Evolutionary conservation across 2,329 filamentous ascomycete species (phyloP).

Genomic region (Penicillium sp.): DNA sequence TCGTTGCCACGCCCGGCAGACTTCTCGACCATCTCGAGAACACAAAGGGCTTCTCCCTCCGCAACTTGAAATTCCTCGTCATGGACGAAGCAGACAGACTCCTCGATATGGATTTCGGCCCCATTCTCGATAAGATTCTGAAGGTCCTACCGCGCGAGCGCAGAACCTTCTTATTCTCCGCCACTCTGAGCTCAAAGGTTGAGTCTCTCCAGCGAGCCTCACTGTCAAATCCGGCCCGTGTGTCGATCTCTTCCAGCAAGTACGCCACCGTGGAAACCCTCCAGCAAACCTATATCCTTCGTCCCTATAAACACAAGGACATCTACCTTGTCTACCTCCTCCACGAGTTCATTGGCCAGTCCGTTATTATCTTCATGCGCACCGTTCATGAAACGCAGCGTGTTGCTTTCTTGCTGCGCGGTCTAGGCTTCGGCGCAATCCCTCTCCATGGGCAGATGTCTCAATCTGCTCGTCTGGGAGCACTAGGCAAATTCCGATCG

Average conservation of each 20-base stretch:
- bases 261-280: slow-evolving; percentile 91
- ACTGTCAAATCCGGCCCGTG: slow-evolving; percentile 76
- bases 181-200: slow-evolving; percentile 91
- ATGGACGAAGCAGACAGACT: slow-evolving; percentile 64
- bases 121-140: slow-evolving; percentile 87
- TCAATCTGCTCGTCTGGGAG: slow-evolving; percentile 81
- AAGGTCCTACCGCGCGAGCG: slow-evolving; percentile 79
- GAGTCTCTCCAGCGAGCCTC: slow-evolving; percentile 89
- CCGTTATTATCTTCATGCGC: slow-evolving; percentile 84
- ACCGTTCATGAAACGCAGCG: slow-evolving; percentile 91
- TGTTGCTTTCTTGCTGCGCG: slow-evolving; percentile 75
- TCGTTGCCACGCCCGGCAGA: slow-evolving; percentile 88
- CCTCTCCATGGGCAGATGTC: slow-evolving; percentile 90
- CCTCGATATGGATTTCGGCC: slow-evolving; percentile 91
- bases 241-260: slow-evolving; percentile 77
- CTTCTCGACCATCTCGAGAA: slow-evolving; percentile 92
- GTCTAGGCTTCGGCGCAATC: slow-evolving; percentile 85
- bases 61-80: slow-evolving; percentile 80
- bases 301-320: slow-evolving; percentile 85
- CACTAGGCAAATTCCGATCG: slow-evolving; percentile 84
- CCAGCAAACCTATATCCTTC: slow-evolving; percentile 81
- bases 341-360: slow-evolving; percentile 84
- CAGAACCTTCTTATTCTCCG: slow-evolving; percentile 85
- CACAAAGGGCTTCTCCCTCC: slow-evolving; percentile 90
- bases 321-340: slow-evolving; percentile 82